Evolutionary conservation across 148 eudicot species (phyloP).

Genomic region (Heliosperma pusillum): DNA sequence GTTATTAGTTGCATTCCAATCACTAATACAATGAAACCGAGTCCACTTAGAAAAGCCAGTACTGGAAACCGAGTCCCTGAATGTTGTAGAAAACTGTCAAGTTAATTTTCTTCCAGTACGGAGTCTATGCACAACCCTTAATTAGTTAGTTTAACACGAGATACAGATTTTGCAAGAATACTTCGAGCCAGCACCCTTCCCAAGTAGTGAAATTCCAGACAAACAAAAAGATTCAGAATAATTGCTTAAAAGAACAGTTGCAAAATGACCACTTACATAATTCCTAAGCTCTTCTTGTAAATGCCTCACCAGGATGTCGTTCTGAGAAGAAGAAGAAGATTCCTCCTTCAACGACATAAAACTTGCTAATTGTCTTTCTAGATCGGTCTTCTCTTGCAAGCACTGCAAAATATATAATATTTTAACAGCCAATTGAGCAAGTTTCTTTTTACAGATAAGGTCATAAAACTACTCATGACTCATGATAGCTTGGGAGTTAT

Average conservation of each 20-base stretch:
- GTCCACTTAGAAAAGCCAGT: background rate
- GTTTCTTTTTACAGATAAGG: no score
- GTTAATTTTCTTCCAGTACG: background rate
- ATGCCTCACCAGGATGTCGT: constrained; percentile 64
- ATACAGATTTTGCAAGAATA: background rate
- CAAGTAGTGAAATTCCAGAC: background rate
- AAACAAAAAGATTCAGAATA: constrained; percentile 1
- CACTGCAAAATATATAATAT: constrained; percentile 39
- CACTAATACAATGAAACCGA: background rate
- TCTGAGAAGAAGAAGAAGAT: constrained; percentile 36
- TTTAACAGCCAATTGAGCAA: no score
- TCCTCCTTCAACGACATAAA: constrained; percentile 38
- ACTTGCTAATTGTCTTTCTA: constrained; percentile 49
- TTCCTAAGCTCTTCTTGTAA: constrained; percentile 79
- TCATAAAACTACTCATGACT: no score
- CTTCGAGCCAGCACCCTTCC: background rate
- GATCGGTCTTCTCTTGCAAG: constrained; percentile 60
- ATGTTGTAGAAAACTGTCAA: background rate
- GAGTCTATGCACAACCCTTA: background rate
- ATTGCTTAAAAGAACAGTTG: background rate
- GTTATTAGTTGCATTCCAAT: no score
- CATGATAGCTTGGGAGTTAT: no score
- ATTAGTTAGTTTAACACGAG: background rate
- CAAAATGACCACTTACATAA: constrained; percentile 50
- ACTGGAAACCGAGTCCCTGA: background rate